Base-by-base conservation (phyloP, 306 rosid genomes). In the Quercus aquifolioides region DNA sequence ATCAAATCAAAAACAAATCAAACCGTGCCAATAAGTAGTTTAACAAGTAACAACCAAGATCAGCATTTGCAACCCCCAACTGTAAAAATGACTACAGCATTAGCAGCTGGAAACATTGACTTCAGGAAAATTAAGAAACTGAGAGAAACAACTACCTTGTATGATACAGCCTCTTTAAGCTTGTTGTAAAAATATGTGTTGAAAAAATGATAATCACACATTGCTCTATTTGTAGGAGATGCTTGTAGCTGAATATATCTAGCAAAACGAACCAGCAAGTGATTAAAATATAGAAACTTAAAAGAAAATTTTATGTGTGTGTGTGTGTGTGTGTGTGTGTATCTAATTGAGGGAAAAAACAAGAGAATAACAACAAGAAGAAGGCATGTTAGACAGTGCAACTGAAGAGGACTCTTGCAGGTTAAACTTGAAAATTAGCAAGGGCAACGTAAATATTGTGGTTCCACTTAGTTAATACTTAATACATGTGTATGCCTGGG, bases 171-270 rank as follows among this genome's bases (percentile, higher is more conserved):
- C 80, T 92, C 95, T 84, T 86, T 89, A 70, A 95, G 95, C 93
- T 94, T 95, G 74, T 90, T 78, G 87, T 92, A 95, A 81, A 95
- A 95, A 87, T 87, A 95, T 31, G 99, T 95, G 79, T 93, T 95
- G 81, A 95, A 89, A 80, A 95, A 90, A 84, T 92, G 97, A 87
- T 84, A 95, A 77, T 88, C 89, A n/a, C 80, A 81, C 74, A 71
- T 83, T 49, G 86, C 84, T 65, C 71, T 82, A 79, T 81, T 77
- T 78, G 88, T 70, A 77, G 84, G 85, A 80, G 91, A 88, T 73
- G 90, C 90, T 78, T 86, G 96, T 80, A 87, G 92, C 83, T 89
- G 90, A 82, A 95, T 79, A 85, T 91, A 92, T 79, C 99, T 95
- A 84, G 78, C 80, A 83, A 88, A 82, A 60, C 23, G 21, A 81